Base-by-base conservation (phyloP, 164 flowering plant species). In the Aristolochia contorta region DNA sequence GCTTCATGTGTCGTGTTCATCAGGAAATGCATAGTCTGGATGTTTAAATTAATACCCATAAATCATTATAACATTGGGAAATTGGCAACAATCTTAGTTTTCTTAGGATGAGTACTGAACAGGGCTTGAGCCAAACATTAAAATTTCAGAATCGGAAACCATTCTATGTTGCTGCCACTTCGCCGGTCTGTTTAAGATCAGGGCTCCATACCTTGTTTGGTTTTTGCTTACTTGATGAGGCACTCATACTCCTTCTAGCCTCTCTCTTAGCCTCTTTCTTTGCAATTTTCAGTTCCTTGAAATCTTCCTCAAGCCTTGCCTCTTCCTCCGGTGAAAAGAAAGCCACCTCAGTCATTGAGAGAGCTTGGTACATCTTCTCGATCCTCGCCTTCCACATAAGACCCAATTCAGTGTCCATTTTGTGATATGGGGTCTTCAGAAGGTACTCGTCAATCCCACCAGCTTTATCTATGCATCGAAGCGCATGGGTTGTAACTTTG, bases 401-500 rank as follows among this genome's bases (percentile, higher is more conserved):
- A 37, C 74, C 77, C 67, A 71, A 71, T 30, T 74, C 72, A 45
- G 73, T 65, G 63, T 71, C 77, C 69, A 74, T 67, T 59, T 74
- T 74, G 16, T 68, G 61, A 64, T 71, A 71, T 7, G 77, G 74
- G 5, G 74, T 74, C 55, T 71, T 67, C 54, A 74, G 58, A 16
- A 74, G 43, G 67, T 71, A 74, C 60, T 74, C 77, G 4, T 74
- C 77, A 61, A 86, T 78, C 27, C 93, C 93, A 63, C 87, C 93
- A 18, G 82, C 89, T 67, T 84, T 86, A 82, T 86, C 93, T 10
- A 86, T 84, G 82, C 89, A 81, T 37, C 87, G 83, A 18, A 86
- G 83, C 18, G 87, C 93, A 65, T 86, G 86, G 7, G 82, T 81
- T 1, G 84, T 81, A 57, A 86, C 89, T 65, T 84, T 84, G 52